Percentiles rank a stretch among this genome's conserved stretches.
These are phyloP conservation scores for Clohesyomyces aquaticus DNA, from an alignment of 495 filamentous ascomycete genomes.

Conservation along the genomic window DNA sequence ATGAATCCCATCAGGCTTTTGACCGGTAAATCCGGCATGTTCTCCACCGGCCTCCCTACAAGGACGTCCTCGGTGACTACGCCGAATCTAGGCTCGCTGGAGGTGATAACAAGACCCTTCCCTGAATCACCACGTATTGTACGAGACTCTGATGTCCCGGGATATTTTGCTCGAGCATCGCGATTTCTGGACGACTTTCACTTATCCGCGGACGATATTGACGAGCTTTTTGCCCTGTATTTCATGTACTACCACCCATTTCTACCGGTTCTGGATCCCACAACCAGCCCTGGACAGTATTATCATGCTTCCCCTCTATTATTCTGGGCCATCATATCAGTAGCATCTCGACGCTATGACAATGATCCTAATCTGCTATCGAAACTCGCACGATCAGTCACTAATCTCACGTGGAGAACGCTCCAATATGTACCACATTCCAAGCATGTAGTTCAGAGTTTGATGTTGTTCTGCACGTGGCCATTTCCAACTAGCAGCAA, in stretches of 20 bases:
- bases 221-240: slow-evolving; percentile 74
- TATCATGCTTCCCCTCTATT: slow-evolving; percentile 71
- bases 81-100: neutral
- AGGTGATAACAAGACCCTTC: neutral
- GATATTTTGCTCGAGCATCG: neutral
- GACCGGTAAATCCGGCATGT: neutral
- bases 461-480: slow-evolving; percentile 87
- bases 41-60: neutral
- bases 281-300: slow-evolving; percentile 65
- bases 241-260: slow-evolving; percentile 84
- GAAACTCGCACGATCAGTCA: slow-evolving; percentile 47
- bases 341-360: slow-evolving; percentile 74
- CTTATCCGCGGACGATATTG: slow-evolving; percentile 69
- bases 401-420: slow-evolving; percentile 74
- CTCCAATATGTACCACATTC: slow-evolving; percentile 82
- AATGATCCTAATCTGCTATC: slow-evolving; percentile 63
- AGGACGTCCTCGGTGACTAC: neutral
- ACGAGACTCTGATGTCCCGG: neutral
- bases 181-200: slow-evolving; percentile 69
- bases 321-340: slow-evolving; percentile 83
- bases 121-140: neutral
- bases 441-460: slow-evolving; percentile 83
- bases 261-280: slow-evolving; percentile 75
- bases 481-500: slow-evolving; percentile 84
- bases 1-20: neutral